Evolutionary conservation across 2,329 filamentous ascomycete genomes (phyloP).

Genomic region (Aschersonia sp.): DNA sequence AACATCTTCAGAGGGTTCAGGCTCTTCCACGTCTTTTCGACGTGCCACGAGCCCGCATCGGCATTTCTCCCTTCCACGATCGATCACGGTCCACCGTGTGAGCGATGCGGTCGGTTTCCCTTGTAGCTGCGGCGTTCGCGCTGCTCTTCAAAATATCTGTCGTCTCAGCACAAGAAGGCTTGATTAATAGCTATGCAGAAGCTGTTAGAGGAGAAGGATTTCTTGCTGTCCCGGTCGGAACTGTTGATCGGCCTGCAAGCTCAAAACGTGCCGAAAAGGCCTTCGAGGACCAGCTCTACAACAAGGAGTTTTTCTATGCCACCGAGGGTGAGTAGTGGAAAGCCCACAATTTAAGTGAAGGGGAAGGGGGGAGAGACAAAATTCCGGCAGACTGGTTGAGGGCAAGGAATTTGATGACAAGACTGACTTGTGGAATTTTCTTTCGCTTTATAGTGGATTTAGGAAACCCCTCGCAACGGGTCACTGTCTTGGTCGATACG

Average conservation of each 20-base stretch:
- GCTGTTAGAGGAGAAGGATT: constrained; percentile 20
- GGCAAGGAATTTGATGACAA: background rate
- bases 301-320: constrained; percentile 23
- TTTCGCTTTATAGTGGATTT: constrained; percentile 20
- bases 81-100: background rate
- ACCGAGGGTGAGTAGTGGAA: constrained; percentile 16
- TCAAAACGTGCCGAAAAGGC: constrained; percentile 8
- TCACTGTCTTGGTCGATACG: constrained; percentile 34
- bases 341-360: no score
- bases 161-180: constrained; percentile 1
- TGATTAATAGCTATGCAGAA: constrained; percentile 10
- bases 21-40: no score
- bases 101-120: constrained; percentile 6
- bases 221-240: constrained; percentile 20
- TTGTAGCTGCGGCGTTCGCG: constrained; percentile 5
- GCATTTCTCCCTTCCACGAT: background rate
- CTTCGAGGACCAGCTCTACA: constrained; percentile 17
- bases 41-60: no score
- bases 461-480: constrained; percentile 24
- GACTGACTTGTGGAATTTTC: background rate
- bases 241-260: constrained; percentile 11
- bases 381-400: no score
- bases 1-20: no score
- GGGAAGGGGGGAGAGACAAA: no score
- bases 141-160: constrained; percentile 4